Evolutionary conservation across 2,329 filamentous ascomycete species (phyloP).

Genomic region (Aureobasidium zeae): DNA sequence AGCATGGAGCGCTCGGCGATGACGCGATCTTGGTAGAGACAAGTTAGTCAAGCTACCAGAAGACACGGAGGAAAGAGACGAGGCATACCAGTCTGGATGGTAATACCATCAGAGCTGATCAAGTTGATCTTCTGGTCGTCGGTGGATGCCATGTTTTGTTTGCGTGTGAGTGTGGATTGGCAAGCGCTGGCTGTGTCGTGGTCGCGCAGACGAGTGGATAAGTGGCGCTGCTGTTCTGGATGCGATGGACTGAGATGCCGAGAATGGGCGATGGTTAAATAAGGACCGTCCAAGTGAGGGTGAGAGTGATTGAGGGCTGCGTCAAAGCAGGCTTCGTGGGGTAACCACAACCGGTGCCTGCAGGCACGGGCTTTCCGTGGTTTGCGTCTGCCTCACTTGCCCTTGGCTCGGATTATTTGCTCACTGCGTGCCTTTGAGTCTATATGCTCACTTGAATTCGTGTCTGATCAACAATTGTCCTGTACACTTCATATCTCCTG

Average conservation of each 20-base stretch:
- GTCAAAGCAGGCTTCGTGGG: slow-evolving; percentile 3
- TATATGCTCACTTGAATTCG: no score
- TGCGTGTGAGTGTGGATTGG: slow-evolving; percentile 17
- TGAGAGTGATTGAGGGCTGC: no score
- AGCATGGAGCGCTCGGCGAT: slow-evolving; percentile 87
- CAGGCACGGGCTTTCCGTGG: slow-evolving; percentile 6
- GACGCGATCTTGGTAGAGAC: slow-evolving; percentile 55
- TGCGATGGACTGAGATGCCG: background rate
- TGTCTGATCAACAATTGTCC: background rate
- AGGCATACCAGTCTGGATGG: slow-evolving; percentile 33
- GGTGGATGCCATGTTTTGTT: slow-evolving; percentile 28
- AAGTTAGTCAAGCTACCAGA: slow-evolving; percentile 15
- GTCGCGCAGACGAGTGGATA: slow-evolving; percentile 6
- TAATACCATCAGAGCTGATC: slow-evolving; percentile 38
- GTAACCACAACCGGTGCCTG: slow-evolving; percentile 6
- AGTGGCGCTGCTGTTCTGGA: slow-evolving; percentile 6
- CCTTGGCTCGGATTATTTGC: no score
- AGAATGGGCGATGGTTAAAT: slow-evolving; percentile 6
- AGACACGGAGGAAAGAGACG: background rate
- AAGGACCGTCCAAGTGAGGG: slow-evolving; percentile 1
- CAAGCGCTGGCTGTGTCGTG: slow-evolving; percentile 6
- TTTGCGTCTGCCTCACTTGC: slow-evolving; percentile 10
- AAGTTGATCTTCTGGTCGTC: slow-evolving; percentile 34
- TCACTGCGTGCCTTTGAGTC: background rate
- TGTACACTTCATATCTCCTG: background rate